phyloP scores from a whole-genome alignment of 108 stramenopile genomes.

The Discostella stelligeroides region DNA sequence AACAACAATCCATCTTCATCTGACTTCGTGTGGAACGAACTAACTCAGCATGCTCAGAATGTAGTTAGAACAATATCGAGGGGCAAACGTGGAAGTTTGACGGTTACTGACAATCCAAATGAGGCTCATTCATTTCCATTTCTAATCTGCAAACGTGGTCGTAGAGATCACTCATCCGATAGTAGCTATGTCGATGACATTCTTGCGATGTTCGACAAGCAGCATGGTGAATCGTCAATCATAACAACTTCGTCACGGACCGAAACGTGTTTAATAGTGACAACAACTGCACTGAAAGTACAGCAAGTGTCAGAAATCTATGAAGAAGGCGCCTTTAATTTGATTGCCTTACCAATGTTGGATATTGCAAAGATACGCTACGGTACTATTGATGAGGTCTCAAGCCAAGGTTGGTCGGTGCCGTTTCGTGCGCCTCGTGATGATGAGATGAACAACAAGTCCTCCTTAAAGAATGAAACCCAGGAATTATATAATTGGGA shows the following conservation, averaged over 20 bases:
- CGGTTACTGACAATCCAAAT: constrained; percentile 10
- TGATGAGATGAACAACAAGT: background rate
- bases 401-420: constrained; percentile 42
- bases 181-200: constrained; percentile 19
- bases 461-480: constrained; percentile 24
- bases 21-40: constrained; percentile 32
- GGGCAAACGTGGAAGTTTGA: constrained; percentile 11
- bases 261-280: constrained; percentile 34
- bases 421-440: constrained; percentile 19
- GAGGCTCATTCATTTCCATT: constrained; percentile 30
- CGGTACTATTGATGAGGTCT: constrained; percentile 48
- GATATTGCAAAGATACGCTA: constrained; percentile 45
- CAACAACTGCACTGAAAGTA: constrained; percentile 13
- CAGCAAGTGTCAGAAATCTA: constrained; percentile 4
- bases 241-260: constrained; percentile 24
- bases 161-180: background rate
- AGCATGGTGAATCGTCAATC: constrained; percentile 23
- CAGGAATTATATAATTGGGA: constrained; percentile 43
- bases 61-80: constrained; percentile 22
- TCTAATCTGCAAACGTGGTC: constrained; percentile 30
- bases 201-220: constrained; percentile 32
- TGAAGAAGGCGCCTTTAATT: background rate
- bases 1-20: constrained; percentile 5
- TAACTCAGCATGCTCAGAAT: constrained; percentile 33
- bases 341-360: constrained; percentile 29